Conservation (phyloP, 2,329 filamentous ascomycete genomes). For the Fusarium caatingaense region DNA sequence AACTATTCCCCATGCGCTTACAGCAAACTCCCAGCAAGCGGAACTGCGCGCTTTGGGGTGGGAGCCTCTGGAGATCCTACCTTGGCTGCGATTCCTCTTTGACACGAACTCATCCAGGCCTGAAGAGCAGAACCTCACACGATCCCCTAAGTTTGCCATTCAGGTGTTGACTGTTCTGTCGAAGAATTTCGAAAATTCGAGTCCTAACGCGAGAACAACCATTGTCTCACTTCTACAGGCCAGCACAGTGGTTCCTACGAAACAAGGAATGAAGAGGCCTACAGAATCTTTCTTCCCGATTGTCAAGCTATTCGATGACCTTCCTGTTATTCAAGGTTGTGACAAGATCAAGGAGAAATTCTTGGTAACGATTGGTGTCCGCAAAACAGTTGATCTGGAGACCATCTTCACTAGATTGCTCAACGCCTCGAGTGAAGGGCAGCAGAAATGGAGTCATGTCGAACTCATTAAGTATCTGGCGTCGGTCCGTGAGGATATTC, state of each 20-base stretch:
- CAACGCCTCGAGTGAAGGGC: constrained; percentile 66
- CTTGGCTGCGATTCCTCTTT: constrained; percentile 88
- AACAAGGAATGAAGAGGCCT: constrained; percentile 87
- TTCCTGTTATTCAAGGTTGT: constrained; percentile 82
- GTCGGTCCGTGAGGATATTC: constrained; percentile 91
- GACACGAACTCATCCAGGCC: constrained; percentile 70
- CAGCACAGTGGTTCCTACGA: constrained; percentile 87
- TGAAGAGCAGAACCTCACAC: constrained; percentile 76
- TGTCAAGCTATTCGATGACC: constrained; percentile 95
- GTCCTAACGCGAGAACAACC: constrained; percentile 71
- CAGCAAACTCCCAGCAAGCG: constrained; percentile 71
- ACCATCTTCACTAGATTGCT: constrained; percentile 92
- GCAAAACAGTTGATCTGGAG: constrained; percentile 93
- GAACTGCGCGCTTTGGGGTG: constrained; percentile 87
- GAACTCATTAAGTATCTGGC: constrained; percentile 95
- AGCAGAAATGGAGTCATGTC: constrained; percentile 86
- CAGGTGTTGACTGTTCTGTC: constrained; percentile 84
- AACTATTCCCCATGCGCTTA: constrained; percentile 88
- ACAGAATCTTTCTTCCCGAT: constrained; percentile 89
- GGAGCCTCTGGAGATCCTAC: constrained; percentile 83
- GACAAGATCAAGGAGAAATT: constrained; percentile 92
- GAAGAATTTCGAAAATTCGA: constrained; percentile 89
- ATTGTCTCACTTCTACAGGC: constrained; percentile 73
- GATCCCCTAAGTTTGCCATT: constrained; percentile 77
- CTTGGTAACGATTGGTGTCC: constrained; percentile 82